These are phyloP conservation scores for Saccharomycopsis crataegensis DNA, from an alignment of 1,139 yeast genomes.

Conservation along the genomic window DNA sequence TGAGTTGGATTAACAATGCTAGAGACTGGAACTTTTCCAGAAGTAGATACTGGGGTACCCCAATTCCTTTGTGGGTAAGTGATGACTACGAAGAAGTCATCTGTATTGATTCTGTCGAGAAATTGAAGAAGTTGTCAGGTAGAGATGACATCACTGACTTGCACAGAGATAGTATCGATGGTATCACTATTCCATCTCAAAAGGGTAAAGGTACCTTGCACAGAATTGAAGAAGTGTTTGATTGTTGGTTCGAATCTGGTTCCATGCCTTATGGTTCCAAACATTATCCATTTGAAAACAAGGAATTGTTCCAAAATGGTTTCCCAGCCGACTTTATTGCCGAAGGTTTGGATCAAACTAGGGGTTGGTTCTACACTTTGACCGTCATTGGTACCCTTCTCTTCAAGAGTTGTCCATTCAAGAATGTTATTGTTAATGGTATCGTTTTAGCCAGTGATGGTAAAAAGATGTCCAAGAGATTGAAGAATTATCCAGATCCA, in stretches of 20 bases:
- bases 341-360: constrained; percentile 98
- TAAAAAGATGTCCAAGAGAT: constrained; percentile 97
- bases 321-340: constrained; percentile 98
- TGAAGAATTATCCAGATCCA: constrained; percentile 98
- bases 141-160: constrained; percentile 73
- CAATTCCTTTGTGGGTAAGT: constrained; percentile 95
- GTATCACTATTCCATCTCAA: constrained; percentile 89
- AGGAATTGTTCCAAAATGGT: constrained; percentile 56
- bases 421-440: constrained; percentile 94
- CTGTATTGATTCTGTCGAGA: constrained; percentile 86
- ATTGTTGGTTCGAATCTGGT: constrained; percentile 99
- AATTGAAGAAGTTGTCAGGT: constrained; percentile 79
- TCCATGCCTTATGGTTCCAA: constrained; percentile 98
- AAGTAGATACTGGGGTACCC: constrained; percentile 99
- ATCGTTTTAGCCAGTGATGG: constrained; percentile 97
- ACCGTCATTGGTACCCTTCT: constrained; percentile 94
- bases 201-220: constrained; percentile 79
- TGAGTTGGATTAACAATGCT: constrained; percentile 97
- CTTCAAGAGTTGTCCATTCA: constrained; percentile 86
- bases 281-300: constrained; percentile 91
- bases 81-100: constrained; percentile 90
- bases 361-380: constrained; percentile 99
- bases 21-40: constrained; percentile 99
- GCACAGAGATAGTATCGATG: constrained; percentile 90
- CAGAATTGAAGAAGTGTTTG: constrained; percentile 96